These are phyloP conservation scores for Xylaria sp. DNA, from an alignment of 2,329 filamentous ascomycete species.

Conservation along the genomic window DNA sequence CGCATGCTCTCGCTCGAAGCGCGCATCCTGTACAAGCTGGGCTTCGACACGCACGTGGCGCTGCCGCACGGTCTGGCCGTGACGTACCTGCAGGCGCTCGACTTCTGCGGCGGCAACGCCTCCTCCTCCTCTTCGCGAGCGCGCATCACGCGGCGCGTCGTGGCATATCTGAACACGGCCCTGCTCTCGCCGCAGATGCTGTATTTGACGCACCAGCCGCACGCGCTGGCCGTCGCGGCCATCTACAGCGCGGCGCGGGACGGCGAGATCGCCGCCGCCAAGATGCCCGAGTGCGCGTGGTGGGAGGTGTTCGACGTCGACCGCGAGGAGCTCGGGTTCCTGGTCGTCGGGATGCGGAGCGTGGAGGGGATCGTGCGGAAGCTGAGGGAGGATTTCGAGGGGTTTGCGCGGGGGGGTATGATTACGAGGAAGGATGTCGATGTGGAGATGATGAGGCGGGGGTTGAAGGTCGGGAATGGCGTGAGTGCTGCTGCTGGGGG, in stretches of 20 bases:
- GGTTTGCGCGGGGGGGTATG: conserved; percentile 59
- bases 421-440: conserved; percentile 69
- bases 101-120: conserved; percentile 60
- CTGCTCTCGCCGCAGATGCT: conserved; percentile 88
- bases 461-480: conserved; percentile 52
- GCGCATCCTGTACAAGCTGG: conserved; percentile 77
- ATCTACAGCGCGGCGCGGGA: conserved; percentile 91
- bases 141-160: conserved; percentile 70
- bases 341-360: conserved; percentile 87
- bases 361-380: conserved; percentile 74
- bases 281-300: conserved; percentile 87
- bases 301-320: conserved; percentile 99
- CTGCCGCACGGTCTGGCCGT: conserved; percentile 88
- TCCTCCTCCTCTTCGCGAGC: conserved; percentile 51
- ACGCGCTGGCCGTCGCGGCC: conserved; percentile 84
- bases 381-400: conserved; percentile 68
- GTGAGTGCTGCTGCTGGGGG: conserved; percentile 22
- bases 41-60: conserved; percentile 86
- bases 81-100: conserved; percentile 91
- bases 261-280: conserved; percentile 67
- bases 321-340: conserved; percentile 90
- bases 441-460: conserved; percentile 67
- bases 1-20: conserved; percentile 80
- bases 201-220: conserved; percentile 92
- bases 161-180: conserved; percentile 86